Base-by-base conservation (phyloP, 192 early-diverging fungal genomes). In the Coemansia sp. region DNA sequence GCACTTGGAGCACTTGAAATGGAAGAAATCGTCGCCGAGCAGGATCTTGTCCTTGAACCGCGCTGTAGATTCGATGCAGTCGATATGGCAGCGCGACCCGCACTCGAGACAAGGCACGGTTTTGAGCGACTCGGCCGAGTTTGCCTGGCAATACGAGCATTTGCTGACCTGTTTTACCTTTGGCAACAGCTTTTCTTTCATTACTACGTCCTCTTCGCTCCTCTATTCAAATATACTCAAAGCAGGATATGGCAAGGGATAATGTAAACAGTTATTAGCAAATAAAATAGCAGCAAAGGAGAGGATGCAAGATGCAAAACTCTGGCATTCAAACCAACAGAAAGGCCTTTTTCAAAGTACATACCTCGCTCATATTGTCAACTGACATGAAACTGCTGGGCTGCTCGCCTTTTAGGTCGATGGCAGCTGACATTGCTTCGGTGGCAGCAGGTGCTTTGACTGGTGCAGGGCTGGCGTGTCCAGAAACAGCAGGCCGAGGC, bases 11-110 rank as follows among this genome's bases (percentile, higher is more conserved):
- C 89, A 91, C 57, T 67, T 70, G 77, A 87, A 88, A 58, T 84
- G 76, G 72, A 84, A 91, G 65, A 87, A 88, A 71, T 91, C 88
- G 58, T 91, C 89, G 29, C 87, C 89, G 10, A 86, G 75, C 33
- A 91, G 63, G 4, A 87, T 87, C 53, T 75, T 78, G 63, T 72
- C 60, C 63, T 75, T 74, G 82, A 87, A 90, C 18, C 62, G 58
- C 33, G 83, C 75, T 56, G 87, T 67, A 42, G 78, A 66, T 21
- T 71, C 66, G 21, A 90, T 86, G 70, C 89, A 90, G 56, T 84
- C 79, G 42, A 80, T 76, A 59, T 83, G 81, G 72, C 79, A 81
- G 45, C 79, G 79, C 55, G 79, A 81, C 23, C 79, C 79, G 59
- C 79, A 81, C 26, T 45, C 74, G 33, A 81, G 67, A 33, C 79